Conservation (phyloP, 441 rosid genomes). For the Kokia cookei region DNA sequence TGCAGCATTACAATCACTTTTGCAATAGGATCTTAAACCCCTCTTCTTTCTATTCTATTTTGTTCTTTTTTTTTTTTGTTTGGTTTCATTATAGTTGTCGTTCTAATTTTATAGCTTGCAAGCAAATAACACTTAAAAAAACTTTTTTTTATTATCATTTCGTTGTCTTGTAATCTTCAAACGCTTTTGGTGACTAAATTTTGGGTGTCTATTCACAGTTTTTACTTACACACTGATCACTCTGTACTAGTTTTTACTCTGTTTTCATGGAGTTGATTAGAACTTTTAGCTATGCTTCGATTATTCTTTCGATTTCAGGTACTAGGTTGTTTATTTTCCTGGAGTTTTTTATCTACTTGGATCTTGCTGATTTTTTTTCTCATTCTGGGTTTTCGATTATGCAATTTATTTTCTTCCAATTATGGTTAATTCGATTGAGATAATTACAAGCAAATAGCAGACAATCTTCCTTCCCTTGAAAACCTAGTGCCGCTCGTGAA, state of each 20-base stretch:
- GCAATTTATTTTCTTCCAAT: not conserved
- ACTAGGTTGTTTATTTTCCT: not conserved
- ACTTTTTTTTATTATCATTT: not conserved
- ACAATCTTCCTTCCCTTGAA: conserved; percentile 72
- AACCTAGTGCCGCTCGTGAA: conserved; percentile 64
- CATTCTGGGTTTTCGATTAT: not conserved
- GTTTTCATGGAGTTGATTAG: conserved; percentile 19
- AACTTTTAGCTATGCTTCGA: conserved; percentile 13
- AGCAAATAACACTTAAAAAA: too few species aligned
- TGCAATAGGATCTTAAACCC: conserved; percentile 50
- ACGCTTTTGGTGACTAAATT: not conserved
- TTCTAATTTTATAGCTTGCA: too few species aligned
- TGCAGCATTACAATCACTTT: conserved; percentile 46
- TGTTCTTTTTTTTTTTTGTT: too few species aligned
- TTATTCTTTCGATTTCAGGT: conserved; percentile 31
- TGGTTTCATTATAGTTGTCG: too few species aligned
- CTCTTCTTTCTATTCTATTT: too few species aligned
- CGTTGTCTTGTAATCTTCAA: not conserved
- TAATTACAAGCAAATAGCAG: conserved; percentile 91
- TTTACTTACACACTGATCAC: not conserved
- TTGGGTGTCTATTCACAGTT: too few species aligned
- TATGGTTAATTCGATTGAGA: conserved; percentile 46
- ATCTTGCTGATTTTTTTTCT: not conserved
- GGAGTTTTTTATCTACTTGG: not conserved
- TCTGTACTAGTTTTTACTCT: not conserved